phyloP scores from a whole-genome alignment of 257 asterid species.

The Leonotis leonurus region DNA sequence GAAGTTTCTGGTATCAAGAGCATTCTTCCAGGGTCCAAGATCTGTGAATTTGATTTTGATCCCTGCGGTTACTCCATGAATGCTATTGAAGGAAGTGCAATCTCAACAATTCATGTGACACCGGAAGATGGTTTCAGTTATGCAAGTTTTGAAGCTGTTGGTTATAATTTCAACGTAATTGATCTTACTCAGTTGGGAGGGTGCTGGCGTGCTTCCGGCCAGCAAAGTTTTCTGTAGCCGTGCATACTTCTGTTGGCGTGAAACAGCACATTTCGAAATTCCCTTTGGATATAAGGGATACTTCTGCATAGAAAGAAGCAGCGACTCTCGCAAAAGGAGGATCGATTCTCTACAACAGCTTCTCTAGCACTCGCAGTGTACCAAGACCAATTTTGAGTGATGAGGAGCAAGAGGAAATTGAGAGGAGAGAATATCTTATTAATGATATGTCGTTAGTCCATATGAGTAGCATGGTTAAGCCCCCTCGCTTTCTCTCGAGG shows the following conservation, averaged over 20 bases:
- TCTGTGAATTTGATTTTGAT: slow-evolving; percentile 53
- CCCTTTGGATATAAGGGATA: slow-evolving; percentile 24
- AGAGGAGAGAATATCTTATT: background rate
- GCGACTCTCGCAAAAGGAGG: slow-evolving; percentile 23
- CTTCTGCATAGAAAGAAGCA: slow-evolving; percentile 17
- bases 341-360: slow-evolving; percentile 19
- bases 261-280: background rate
- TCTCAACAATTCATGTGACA: slow-evolving; percentile 48
- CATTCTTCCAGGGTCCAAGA: slow-evolving; percentile 41
- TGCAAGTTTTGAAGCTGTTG: slow-evolving; percentile 56
- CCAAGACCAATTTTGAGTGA: slow-evolving; percentile 21
- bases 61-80: slow-evolving; percentile 74
- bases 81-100: slow-evolving; percentile 37
- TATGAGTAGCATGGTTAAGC: background rate
- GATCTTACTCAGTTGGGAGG: slow-evolving; percentile 19
- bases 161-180: slow-evolving; percentile 11
- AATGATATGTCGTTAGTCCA: background rate
- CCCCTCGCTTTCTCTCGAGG: background rate
- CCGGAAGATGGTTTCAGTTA: slow-evolving; percentile 65
- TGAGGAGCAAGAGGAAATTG: slow-evolving; percentile 23
- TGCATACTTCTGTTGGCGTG: slow-evolving; percentile 2
- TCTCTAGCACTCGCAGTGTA: slow-evolving; percentile 13
- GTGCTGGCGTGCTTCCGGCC: slow-evolving; percentile 24
- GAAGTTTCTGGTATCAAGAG: slow-evolving; percentile 41
- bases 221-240: slow-evolving; percentile 22